These are phyloP conservation scores for Aspergillus conjunctus DNA, from an alignment of 495 filamentous ascomycete genomes.

Conservation along the genomic window DNA sequence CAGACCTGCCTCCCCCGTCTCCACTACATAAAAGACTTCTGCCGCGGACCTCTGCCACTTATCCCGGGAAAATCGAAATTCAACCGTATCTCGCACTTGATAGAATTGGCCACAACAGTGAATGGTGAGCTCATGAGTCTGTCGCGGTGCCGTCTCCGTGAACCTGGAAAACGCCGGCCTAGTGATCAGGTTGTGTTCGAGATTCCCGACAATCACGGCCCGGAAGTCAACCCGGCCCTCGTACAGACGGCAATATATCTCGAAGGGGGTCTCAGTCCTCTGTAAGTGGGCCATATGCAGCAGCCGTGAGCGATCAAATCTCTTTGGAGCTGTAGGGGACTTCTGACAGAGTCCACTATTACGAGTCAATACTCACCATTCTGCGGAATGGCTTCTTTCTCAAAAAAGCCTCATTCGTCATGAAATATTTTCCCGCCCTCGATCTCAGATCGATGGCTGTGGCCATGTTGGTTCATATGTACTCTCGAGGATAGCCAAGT, in stretches of 20 bases:
- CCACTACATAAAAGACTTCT: neutral
- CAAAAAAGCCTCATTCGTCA: neutral
- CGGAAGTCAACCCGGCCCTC: neutral
- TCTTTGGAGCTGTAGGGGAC: neutral
- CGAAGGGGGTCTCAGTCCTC: neutral
- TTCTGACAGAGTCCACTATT: neutral
- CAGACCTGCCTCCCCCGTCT: neutral
- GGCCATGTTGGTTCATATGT: neutral
- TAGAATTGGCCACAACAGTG: neutral
- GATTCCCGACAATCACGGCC: neutral
- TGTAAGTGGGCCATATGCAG: neutral
- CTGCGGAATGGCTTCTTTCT: neutral
- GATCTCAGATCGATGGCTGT: neutral
- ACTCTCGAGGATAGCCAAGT: neutral
- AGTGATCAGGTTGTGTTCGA: neutral
- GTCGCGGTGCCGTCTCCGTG: neutral
- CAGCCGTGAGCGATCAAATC: neutral
- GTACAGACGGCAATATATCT: neutral
- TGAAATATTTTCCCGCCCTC: neutral
- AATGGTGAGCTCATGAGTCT: too few relatives aligned
- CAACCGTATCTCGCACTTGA: neutral
- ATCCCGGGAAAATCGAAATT: neutral
- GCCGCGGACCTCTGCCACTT: neutral
- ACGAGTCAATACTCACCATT: neutral
- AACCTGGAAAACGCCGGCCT: neutral